Evolutionary conservation across 345 rosid species (phyloP).

Genomic region (Dipteronia dyeriana): DNA sequence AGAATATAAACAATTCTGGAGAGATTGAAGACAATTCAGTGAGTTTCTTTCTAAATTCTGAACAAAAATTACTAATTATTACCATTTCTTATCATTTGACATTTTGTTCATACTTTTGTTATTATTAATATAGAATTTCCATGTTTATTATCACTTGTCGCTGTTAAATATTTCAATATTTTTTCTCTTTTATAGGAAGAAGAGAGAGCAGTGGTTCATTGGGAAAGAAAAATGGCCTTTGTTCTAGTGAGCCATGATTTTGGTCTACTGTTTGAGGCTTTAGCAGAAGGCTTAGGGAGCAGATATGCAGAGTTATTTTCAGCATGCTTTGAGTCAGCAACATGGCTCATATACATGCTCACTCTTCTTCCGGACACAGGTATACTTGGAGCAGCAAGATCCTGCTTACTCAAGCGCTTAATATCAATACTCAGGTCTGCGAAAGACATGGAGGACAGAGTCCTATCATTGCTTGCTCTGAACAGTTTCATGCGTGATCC

Average conservation of each 20-base stretch:
- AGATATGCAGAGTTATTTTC: conserved; percentile 40
- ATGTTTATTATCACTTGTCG: not conserved
- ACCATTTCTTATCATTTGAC: not conserved
- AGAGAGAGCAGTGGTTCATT: conserved; percentile 60
- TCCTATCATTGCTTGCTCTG: conserved; percentile 63
- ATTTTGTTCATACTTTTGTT: not conserved
- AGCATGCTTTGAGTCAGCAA: conserved; percentile 54
- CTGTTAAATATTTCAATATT: not conserved
- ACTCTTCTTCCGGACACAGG: conserved; percentile 62
- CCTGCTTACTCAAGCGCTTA: conserved; percentile 60
- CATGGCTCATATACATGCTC: conserved; percentile 66
- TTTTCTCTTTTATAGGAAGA: conserved; percentile 36
- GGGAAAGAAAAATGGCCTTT: conserved; percentile 66
- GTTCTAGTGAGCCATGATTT: conserved; percentile 64
- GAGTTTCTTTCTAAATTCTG: conserved; percentile 23
- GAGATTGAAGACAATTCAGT: conserved; percentile 52
- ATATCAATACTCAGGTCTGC: conserved; percentile 50
- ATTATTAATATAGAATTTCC: not conserved
- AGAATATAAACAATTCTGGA: conserved; percentile 28
- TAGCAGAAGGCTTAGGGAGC: conserved; percentile 66
- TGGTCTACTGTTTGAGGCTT: conserved; percentile 66
- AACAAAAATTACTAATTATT: not conserved
- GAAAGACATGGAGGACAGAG: conserved; percentile 51
- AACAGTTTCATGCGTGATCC: conserved; percentile 58
- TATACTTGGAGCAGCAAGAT: conserved; percentile 59